Evolutionary conservation across 1,139 yeast genomes (phyloP), one percentile per base, ranked within the genome.

Genomic region (Groenewaldozyma auringiensis): DNA sequence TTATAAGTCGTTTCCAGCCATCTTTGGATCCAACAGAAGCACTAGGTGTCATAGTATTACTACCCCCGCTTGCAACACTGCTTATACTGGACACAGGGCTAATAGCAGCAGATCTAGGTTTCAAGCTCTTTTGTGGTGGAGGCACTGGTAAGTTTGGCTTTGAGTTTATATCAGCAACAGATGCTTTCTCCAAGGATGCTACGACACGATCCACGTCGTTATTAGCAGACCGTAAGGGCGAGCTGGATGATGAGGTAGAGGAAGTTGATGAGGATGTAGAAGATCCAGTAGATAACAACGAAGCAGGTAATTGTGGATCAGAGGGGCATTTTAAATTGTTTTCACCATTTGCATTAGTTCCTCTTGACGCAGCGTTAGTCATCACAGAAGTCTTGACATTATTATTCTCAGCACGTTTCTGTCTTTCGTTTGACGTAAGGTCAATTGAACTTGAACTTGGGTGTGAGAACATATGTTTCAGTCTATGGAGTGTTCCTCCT

Each of bases 1-100:
- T 41, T 21, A 50, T 47, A 21, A 55, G 33, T 32, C 60, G 25
- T 20, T 35, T 16, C 38, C 38, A 35, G 13, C 22, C 22, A 11
- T 35, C 38, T 35, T 35, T 35, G 14, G 16, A 9, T 20, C 25
- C 21, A 11, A 20, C n/a, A 4, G 38, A 11, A 33, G 32, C 27
- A 3, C 20, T 14, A 22, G 35, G 21, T 3, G 18, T 27, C 16
- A 27, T 14, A 13, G 35, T 32, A 11, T 8, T 17, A 25, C 17
- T 22, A 17, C 21, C 31, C 20, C 16, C 22, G 8, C 21, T 25
- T 9, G 21, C 21, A n/a, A 35, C 25, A 17, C 17, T 14, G 16
- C 17, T 25, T 13, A 22, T 25, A 20, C 47, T 41, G 20, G 40
- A 29, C 14, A 13, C 42, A 21, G 34, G 21, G 17, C 47, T 41